Base-by-base conservation (phyloP, 352 stramenopile genomes). In the Pythium biforme region DNA sequence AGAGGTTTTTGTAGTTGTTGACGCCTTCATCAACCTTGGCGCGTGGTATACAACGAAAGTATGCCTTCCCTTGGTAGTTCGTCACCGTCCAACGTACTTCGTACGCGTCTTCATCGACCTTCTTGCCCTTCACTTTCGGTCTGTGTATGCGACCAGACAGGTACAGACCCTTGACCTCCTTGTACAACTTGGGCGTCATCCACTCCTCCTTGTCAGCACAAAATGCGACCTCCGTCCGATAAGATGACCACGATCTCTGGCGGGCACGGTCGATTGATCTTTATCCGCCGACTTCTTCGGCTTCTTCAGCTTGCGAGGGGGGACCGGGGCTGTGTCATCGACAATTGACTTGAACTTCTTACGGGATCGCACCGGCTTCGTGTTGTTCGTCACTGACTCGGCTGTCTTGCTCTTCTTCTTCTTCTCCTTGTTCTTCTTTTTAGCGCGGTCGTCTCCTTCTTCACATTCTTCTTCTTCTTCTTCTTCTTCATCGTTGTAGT, bases 151-250 rank as follows among this genome's bases (percentile, higher is more conserved):
- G 51, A 19, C 51, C 51, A 22, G 51, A 52, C 4, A 55, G 34
- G 51, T 48, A 67, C 37, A 56, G 48, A 1, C 52, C 60, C 20
- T 61, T 67, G 14, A 25, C 40, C 45, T 60, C 51, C n/a, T 48
- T 47, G 41, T 67, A 55, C 2, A 56, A 20, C 19, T 11, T 40
- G 7, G 29, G 2, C 1, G 34, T 11, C 50, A 67, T 67, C 60
- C 60, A 67, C 3, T 49, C 40, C 47, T 67, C 60, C n/a, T 55
- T 60, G n/a, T 67, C 60, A 0, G 60, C 60, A 19, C 60, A 67
- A 33, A 57, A 67, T 0, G 60, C 60, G 17, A 67, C 60, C 60
- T 67, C 17, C 55, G 60, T 7, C 60, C 60, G 6, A 67, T 19
- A 0, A 55, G 45, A 17, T 6, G 43, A 56, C 61, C 60, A 10